Base-by-base conservation (phyloP, 768 basidiomycete genomes). In the Boletellus sp. region DNA sequence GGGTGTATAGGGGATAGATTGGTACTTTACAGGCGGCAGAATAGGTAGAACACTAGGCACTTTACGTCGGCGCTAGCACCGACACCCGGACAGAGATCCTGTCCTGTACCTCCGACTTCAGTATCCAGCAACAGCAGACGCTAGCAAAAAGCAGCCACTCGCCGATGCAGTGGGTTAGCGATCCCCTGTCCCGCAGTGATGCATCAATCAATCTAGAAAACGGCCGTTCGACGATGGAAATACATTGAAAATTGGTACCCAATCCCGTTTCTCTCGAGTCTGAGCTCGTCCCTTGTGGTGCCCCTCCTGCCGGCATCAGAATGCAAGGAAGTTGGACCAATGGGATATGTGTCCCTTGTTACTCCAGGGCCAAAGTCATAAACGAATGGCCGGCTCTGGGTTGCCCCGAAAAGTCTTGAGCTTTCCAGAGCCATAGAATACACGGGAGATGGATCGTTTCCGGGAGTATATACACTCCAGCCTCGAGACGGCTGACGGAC, bases 381-480 rank as follows among this genome's bases (percentile, higher is more conserved):
- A 12, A 90, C 81, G 62, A 90, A 91, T 6, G 86, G 79, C 38
- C 89, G 70, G 54, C 80, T 83, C 62, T 91, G 82, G 9, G 87
- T 90, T 4, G 74, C 87, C 11, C 88, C 90, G 55, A 85, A 92
- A 39, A 90, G 67, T 35, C 90, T 80, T 15, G 87, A 85, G 53
- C 87, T 84, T 65, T 93, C 90, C 19, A 90, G 70, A 31, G 83
- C 63, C 42, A 92, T 64, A 6, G 79, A 76, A 64, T 91, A 93
- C 3, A 92, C 86, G 0, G 90, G 90, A 1, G 86, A 89, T 1
- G 75, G 69, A 59, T 90, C 87, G 59, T 88, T 88, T 5, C 84
- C 84, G 1, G 90, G 90, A 2, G 84, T 84, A 62, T 90, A 81
- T 6, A 90, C 81, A 57, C 85, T 88, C 84, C 86, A 90, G 3